Evolutionary conservation across 495 filamentous ascomycete species (phyloP).

Genomic region (Jackrogersella multiformis): DNA sequence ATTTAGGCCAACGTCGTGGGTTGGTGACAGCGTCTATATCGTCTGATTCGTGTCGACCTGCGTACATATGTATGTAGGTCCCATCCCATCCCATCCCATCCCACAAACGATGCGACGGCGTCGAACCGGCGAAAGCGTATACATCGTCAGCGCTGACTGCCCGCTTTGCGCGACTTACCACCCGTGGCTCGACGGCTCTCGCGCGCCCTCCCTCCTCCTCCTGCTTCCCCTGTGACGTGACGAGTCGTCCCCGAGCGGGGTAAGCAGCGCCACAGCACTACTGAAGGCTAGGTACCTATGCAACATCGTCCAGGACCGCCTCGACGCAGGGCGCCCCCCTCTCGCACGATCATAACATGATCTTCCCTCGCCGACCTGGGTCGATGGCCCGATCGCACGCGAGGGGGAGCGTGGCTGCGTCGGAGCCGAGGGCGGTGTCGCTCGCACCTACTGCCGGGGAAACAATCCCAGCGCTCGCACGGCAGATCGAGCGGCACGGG

Average conservation of each 20-base stretch:
- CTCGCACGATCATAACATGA: slow-evolving; percentile 3
- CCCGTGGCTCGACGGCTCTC: neutral
- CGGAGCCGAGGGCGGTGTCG: neutral
- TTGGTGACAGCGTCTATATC: too few relatives aligned
- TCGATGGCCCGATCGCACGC: neutral
- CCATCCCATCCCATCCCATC: slow-evolving; percentile 11
- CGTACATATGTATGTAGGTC: neutral
- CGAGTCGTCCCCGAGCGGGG: slow-evolving; percentile 21
- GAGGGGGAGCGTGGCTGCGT: neutral
- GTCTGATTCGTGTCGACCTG: neutral
- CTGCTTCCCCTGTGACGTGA: neutral
- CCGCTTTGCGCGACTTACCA: neutral
- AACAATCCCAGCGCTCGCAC: neutral
- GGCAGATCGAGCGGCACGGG: neutral
- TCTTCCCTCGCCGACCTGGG: neutral
- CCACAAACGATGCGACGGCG: slow-evolving; percentile 19
- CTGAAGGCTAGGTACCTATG: too few relatives aligned
- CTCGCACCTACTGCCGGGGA: neutral
- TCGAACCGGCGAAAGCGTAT: neutral
- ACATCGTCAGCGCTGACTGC: slow-evolving; percentile 3
- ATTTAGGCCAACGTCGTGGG: slow-evolving; percentile 12
- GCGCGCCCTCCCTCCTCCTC: too few relatives aligned
- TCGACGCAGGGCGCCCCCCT: neutral
- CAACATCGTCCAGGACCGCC: neutral
- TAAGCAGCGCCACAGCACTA: slow-evolving; percentile 8